These are phyloP conservation scores for Metroxylon sagu DNA, from an alignment of 176 grass and related monocot genomes.

Conservation along the genomic window DNA sequence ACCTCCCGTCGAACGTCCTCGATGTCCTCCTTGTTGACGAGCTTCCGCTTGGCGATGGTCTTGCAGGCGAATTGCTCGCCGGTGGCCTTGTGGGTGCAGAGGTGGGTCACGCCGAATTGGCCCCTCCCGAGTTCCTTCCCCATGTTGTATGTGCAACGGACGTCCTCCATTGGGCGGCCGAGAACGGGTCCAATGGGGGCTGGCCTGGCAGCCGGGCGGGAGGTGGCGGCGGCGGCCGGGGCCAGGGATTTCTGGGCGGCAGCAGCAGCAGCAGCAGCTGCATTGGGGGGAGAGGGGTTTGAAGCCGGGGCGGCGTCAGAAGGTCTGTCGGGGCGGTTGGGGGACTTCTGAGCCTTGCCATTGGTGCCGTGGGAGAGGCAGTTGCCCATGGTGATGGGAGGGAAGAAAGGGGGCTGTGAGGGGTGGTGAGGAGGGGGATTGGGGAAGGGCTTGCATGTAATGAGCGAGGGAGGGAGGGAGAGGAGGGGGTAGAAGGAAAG, in stretches of 20 bases:
- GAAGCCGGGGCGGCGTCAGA: no score
- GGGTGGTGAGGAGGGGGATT: no score
- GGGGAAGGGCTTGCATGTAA: no score
- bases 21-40: not conserved
- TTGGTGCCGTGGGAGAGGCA: slow-evolving; percentile 8
- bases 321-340: not conserved
- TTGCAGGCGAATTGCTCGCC: slow-evolving; percentile 11
- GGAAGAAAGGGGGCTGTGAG: no score
- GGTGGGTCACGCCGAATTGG: slow-evolving; percentile 12
- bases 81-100: slow-evolving; percentile 5
- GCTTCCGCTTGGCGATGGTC: slow-evolving; percentile 14
- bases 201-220: not conserved
- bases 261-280: no score
- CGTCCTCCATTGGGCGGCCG: slow-evolving; percentile 7
- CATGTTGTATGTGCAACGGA: not conserved
- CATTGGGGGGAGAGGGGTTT: no score
- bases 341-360: no score
- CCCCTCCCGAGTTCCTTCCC: slow-evolving; percentile 9
- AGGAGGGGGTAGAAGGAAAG: no score
- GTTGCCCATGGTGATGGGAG: slow-evolving; percentile 1
- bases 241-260: not conserved
- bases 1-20: slow-evolving; percentile 9
- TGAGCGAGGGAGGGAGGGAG: no score
- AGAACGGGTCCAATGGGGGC: not conserved
- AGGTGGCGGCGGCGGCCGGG: not conserved